Conservation (phyloP, 169 alveolate species). For the Plasmodium billcollinsi region DNA sequence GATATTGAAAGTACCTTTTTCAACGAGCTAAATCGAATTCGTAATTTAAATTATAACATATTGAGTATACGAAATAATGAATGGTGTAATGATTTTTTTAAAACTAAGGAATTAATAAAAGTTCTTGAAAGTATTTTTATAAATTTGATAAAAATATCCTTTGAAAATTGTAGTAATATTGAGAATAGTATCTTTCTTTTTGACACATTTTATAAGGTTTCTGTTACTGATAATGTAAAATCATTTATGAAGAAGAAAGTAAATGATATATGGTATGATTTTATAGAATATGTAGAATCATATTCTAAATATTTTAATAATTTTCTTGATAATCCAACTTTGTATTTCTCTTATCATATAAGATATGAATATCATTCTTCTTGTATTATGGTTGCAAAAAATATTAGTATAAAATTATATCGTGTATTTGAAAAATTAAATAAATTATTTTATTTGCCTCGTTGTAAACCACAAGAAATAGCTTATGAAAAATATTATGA, state of each 20-base stretch:
- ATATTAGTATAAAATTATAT: conserved; percentile 45
- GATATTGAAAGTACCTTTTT: conserved; percentile 66
- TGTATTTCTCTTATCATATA: conserved; percentile 57
- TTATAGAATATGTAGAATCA: conserved; percentile 45
- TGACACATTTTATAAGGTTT: conserved; percentile 49
- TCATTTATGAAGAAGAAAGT: conserved; percentile 58
- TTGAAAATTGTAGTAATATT: conserved; percentile 59
- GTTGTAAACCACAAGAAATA: conserved; percentile 42
- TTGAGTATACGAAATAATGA: conserved; percentile 59
- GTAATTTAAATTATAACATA: conserved; percentile 49
- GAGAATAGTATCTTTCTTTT: conserved; percentile 61
- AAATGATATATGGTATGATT: conserved; percentile 53
- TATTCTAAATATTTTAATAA: conserved; percentile 63
- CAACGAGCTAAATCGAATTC: conserved; percentile 55
- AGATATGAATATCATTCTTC: conserved; percentile 77
- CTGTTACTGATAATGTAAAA: conserved; percentile 66
- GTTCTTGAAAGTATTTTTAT: conserved; percentile 65
- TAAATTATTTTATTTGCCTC: conserved; percentile 39
- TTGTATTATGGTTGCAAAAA: conserved; percentile 71
- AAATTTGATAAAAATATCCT: conserved; percentile 68
- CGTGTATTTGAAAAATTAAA: conserved; percentile 36
- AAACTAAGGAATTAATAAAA: conserved; percentile 70
- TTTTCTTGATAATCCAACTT: conserved; percentile 65
- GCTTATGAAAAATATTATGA: conserved; percentile 65
- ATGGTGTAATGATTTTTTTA: conserved; percentile 64